A percentile compares a stretch with the other conserved stretches of the same genome.
These are phyloP conservation scores for Sclerotinia nivalis DNA, from an alignment of 2,329 filamentous ascomycete species.

Conservation along the genomic window DNA sequence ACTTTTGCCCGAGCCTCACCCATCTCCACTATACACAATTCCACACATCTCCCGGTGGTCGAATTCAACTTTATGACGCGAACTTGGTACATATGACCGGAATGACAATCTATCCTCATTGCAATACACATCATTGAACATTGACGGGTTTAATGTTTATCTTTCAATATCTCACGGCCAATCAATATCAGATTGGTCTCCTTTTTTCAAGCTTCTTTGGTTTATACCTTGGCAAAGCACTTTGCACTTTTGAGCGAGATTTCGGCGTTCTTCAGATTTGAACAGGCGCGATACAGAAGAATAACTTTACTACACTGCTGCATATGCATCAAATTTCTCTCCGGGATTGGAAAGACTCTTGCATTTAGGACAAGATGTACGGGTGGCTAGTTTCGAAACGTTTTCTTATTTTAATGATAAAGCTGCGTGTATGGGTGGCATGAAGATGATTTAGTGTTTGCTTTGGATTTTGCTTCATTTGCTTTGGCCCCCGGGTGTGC, in stretches of 20 bases:
- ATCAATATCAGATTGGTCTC: conserved; percentile 24
- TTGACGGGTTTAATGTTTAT: conserved; percentile 37
- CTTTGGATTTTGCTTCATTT: conserved; percentile 25
- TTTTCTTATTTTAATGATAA: conserved; percentile 27
- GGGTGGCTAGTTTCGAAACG: conserved; percentile 20
- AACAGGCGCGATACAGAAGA: conserved; percentile 21
- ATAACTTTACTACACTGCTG: conserved; percentile 22
- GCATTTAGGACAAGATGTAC: conserved; percentile 25
- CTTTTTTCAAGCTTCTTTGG: conserved; percentile 27
- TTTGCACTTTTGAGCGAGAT: conserved; percentile 35
- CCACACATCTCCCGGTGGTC: background rate
- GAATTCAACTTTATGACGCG: background rate
- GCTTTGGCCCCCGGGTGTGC: conserved; percentile 18
- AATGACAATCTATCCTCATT: conserved; percentile 25
- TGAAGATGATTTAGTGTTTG: conserved; percentile 23
- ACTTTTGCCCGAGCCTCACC: background rate
- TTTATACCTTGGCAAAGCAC: conserved; percentile 27
- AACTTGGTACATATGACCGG: conserved; percentile 22
- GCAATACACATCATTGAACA: conserved; percentile 33
- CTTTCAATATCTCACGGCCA: conserved; percentile 28
- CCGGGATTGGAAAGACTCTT: conserved; percentile 25
- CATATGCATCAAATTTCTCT: conserved; percentile 31
- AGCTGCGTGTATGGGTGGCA: conserved; percentile 21
- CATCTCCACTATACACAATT: background rate
- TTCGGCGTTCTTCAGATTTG: conserved; percentile 24